Base-by-base conservation (phyloP, 2,329 filamentous ascomycete genomes). In the Paecilomyces sp. region DNA sequence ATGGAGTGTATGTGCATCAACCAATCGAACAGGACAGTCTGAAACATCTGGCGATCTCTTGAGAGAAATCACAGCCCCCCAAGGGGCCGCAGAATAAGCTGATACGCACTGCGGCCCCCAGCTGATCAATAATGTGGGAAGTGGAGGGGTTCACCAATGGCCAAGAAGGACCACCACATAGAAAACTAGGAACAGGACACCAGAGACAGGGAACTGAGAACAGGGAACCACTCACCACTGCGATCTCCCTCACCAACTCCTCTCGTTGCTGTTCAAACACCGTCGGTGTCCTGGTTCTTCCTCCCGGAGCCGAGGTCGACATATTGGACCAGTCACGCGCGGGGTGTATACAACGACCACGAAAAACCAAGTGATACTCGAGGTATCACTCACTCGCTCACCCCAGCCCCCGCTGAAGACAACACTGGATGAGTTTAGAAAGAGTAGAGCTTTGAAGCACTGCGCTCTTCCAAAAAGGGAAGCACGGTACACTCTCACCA, bases 251-350 rank as follows among this genome's bases (percentile, higher is more conserved):
- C 2, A 79, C 70, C 4, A 79, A 67, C 61, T 75, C 75, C 54
- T 71, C 71, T 47, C 77, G 72, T 58, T 79, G 76, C 58, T 77
- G 71, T 62, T 78, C 73, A 60, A 79, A 79, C 54, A 74, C 74
- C 8, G 72, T 73, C 13, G 70, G 71, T 11, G 67, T 65, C 12
- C 62, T 60, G n/a, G 66, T 33, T 30, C 51, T 53, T 9, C 7
- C 51, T 7, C 22, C 36, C 13, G 57, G 8, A 12, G 56, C 61
- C 12, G 58, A 59, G 25, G 55, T 55, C 31, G 59, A 63, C 60
- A 63, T 61, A 30, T 57, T 36, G 36, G 30, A 22, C 41, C 41
- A 47, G 41, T 47, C 41, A 47, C 41, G 41, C n/a, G 41, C 36
- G n/a, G n/a, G 36, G 36, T 33, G 31, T 15, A 41, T n/a, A 41